Percentiles rank a stretch among this genome's conserved stretches.
Conservation (phyloP, 163 green algal genomes). For the Prototheca cutis region DNA sequence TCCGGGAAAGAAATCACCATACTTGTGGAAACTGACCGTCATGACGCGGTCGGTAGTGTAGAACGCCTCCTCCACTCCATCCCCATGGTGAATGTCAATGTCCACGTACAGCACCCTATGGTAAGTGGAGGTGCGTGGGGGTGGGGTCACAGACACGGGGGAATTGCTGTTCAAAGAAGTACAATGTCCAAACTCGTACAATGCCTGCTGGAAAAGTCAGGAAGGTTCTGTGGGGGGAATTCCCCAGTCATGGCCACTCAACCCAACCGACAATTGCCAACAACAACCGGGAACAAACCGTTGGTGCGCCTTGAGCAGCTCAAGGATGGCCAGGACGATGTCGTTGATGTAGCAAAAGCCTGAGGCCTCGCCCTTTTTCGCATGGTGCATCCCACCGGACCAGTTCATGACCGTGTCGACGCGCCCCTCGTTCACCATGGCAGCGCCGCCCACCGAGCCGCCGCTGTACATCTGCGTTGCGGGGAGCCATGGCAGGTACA, state of each 20-base stretch:
- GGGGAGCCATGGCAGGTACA: too few species aligned
- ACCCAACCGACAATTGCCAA: too few species aligned
- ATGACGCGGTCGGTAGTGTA: conserved; percentile 87
- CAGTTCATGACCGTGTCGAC: conserved; percentile 84
- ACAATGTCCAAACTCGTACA: too few species aligned
- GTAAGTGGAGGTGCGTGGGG: too few species aligned
- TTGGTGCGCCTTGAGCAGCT: conserved; percentile 78
- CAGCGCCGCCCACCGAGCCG: conserved; percentile 53
- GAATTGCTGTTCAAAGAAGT: too few species aligned
- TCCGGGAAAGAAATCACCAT: conserved; percentile 90
- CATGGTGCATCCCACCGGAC: conserved; percentile 89
- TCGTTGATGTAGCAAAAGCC: conserved; percentile 99
- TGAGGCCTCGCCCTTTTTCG: conserved; percentile 83
- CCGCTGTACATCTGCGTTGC: conserved; percentile 15
- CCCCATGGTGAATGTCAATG: conserved; percentile 87
- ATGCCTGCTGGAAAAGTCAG: too few species aligned
- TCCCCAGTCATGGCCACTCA: too few species aligned
- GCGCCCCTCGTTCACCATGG: conserved; percentile 52
- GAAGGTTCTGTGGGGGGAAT: too few species aligned
- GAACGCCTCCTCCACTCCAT: conserved; percentile 92
- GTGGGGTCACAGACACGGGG: too few species aligned
- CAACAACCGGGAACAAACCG: too few species aligned
- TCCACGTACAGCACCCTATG: conserved; percentile 42
- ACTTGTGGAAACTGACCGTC: conserved; percentile 89
- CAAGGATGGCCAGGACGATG: conserved; percentile 89